Base-by-base conservation (phyloP, 2,329 filamentous ascomycete species). In the Tolypocladium ovalisporum region DNA sequence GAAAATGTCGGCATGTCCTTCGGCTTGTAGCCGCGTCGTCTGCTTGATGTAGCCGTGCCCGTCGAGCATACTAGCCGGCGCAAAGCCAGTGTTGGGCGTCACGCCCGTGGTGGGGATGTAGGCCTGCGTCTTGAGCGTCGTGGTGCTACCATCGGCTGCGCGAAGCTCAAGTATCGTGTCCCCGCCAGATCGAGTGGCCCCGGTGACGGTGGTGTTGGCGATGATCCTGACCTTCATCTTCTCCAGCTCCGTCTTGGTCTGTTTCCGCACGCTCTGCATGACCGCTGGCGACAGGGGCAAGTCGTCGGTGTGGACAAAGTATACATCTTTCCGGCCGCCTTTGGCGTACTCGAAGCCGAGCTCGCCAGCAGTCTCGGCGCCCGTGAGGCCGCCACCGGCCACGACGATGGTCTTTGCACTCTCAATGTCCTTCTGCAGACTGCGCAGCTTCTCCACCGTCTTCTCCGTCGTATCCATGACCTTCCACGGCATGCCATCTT, bases 331-430 rank as follows among this genome's bases (percentile, higher is more conserved):
- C 24, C 63, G 66, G 35, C 74, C 71, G 22, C 67, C 64, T 52
- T 70, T 67, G 3, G 71, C 72, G 62, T 77, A 82, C 62, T 74
- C 73, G 22, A 71, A 72, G 10, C 73, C 79, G 32, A 83, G 73
- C 67, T 83, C 80, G 42, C 75, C 80, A 5, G 74, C 75, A 10
- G 77, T 69, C 66, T 83, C 80, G 36, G 76, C 66, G 27, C 79
- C 80, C 0, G 79, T 82, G 24, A 71, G 53, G 27, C 80, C 80
- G 10, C 75, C 80, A 40, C 80, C 80, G 19, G 73, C 78, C 4
- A 83, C 70, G 54, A 82, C 76, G 58, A 83, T 76, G 32, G 72
- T 75, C 58, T 73, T 68, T 17, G 79, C 79, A 12, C 64, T 61
- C 15, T 67, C 63, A 60, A 83, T 72, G 51, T 70, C 63, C 2